These are phyloP conservation scores for Clausena lansium DNA, from an alignment of 345 rosid genomes.

Conservation along the genomic window DNA sequence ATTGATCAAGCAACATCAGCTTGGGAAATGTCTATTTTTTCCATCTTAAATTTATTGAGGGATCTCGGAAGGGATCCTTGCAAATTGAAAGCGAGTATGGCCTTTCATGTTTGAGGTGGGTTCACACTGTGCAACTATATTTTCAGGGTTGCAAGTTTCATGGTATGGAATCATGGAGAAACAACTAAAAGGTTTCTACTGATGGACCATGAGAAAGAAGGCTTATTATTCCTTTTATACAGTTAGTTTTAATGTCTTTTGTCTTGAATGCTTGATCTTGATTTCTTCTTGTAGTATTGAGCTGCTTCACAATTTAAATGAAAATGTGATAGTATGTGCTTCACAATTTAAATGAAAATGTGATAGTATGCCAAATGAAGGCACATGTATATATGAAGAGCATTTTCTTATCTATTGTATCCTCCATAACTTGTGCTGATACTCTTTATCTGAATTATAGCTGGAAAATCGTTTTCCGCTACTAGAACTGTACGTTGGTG, in stretches of 20 bases:
- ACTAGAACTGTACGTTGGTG: slow-evolving; percentile 55
- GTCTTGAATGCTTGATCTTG: neutral
- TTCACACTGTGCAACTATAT: neutral
- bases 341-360: neutral
- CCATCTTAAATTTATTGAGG: neutral
- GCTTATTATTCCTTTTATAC: neutral
- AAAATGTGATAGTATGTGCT: neutral
- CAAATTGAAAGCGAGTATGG: neutral
- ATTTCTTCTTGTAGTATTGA: neutral
- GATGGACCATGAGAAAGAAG: neutral
- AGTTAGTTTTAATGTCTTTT: neutral
- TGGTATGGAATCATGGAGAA: neutral
- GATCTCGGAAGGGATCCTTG: neutral
- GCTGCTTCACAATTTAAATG: neutral
- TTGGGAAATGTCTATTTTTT: neutral
- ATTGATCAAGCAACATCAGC: neutral
- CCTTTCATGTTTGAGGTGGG: neutral
- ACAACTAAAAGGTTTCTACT: neutral
- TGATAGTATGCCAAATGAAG: neutral
- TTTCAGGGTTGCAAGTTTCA: neutral
- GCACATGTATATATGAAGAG: no score
- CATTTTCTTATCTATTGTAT: neutral
- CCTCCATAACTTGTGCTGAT: neutral
- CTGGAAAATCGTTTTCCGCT: slow-evolving; percentile 34
- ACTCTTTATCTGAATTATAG: slow-evolving; percentile 33